A percentile compares a stretch with the other conserved stretches of the same genome.
Evolutionary conservation across 177 flowering plant genomes (phyloP).

Genomic region (Vitis hybrid): DNA sequence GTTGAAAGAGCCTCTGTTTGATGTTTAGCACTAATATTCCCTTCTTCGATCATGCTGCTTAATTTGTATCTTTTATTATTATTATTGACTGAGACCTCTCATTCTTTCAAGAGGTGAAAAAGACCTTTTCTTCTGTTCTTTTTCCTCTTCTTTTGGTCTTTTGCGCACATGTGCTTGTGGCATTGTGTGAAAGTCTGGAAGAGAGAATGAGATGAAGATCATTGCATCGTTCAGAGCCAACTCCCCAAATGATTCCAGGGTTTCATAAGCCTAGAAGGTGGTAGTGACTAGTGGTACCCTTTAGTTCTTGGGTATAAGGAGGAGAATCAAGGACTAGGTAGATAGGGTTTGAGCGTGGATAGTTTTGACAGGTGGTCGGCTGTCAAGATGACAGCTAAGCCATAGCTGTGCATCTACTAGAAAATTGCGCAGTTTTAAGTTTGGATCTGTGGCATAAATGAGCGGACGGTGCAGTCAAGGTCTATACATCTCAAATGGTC

Average conservation of each 20-base stretch:
- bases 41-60: neutral
- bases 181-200: neutral
- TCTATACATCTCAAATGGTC: too few species aligned
- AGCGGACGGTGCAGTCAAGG: neutral
- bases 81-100: slow-evolving; percentile 4
- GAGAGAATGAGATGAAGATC: neutral
- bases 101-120: neutral
- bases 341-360: neutral
- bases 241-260: too few species aligned
- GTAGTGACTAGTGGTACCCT: too few species aligned
- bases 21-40: slow-evolving; percentile 7
- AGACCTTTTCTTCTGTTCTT: neutral
- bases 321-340: neutral
- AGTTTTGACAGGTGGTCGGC: neutral
- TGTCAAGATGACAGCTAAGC: slow-evolving; percentile 7
- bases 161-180: too few species aligned
- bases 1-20: slow-evolving; percentile 18
- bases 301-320: neutral
- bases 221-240: too few species aligned
- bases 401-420: neutral
- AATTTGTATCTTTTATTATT: slow-evolving; percentile 8
- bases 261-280: neutral
- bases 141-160: neutral
- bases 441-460: neutral
- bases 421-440: neutral